A percentile compares a stretch with the other conserved stretches of the same genome.
Conservation (phyloP, 2,329 filamentous ascomycete species). For the Fusarium longipes region DNA sequence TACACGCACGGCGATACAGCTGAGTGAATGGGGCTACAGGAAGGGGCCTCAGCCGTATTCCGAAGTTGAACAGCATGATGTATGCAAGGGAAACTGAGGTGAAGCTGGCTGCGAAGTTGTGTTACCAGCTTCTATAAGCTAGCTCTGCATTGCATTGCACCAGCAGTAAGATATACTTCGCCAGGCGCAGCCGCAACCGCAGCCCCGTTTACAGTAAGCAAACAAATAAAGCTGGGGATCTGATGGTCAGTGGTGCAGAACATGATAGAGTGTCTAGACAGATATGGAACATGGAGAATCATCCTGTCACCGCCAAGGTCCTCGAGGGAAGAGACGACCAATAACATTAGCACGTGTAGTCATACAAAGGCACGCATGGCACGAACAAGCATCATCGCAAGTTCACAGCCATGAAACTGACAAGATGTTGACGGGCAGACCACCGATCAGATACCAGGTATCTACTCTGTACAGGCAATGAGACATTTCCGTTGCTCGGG, state of each 20-base stretch:
- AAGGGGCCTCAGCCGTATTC: conserved; percentile 25
- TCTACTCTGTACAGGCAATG: not conserved
- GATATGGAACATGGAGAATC: conserved; percentile 16
- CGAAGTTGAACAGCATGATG: conserved; percentile 36
- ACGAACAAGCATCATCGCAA: conserved; percentile 10
- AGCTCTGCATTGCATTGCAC: not conserved
- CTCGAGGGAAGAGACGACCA: conserved; percentile 32
- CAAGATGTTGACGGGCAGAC: not conserved
- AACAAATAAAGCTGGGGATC: conserved; percentile 4
- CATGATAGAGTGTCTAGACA: not conserved
- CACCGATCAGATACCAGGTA: not conserved
- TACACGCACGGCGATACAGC: conserved; percentile 9
- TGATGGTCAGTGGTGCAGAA: not conserved
- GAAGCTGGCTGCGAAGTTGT: conserved; percentile 12
- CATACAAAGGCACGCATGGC: not conserved
- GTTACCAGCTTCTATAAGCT: conserved; percentile 7
- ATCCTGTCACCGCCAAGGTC: conserved; percentile 18
- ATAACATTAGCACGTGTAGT: conserved; percentile 29
- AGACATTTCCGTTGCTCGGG: not conserved
- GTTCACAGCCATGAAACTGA: conserved; percentile 12
- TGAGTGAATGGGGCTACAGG: conserved; percentile 25
- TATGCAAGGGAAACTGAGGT: conserved; percentile 26
- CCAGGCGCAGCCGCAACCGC: conserved; percentile 14
- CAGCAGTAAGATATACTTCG: conserved; percentile 1
- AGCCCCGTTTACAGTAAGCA: conserved; percentile 10